Base-by-base conservation (phyloP, 106 monocot genomes). In the Alisma plantagoaquatica region DNA sequence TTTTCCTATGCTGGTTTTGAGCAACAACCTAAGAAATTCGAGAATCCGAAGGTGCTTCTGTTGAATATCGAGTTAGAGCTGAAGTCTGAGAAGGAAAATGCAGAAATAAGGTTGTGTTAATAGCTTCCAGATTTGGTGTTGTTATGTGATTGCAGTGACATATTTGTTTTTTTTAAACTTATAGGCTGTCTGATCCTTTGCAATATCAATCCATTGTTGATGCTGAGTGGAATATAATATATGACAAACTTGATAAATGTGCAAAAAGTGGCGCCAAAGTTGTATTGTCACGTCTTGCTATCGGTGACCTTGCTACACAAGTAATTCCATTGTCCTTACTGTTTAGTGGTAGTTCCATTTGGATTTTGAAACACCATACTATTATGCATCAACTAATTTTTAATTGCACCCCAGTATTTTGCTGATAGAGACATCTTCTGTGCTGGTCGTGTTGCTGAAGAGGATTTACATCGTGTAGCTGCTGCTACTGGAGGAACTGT, bases 1-100 rank as follows among this genome's bases (percentile, higher is more conserved):
- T 99, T 98, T 67, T 90, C 98, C 28, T 99, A 99, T 77, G 98
- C 98, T 67, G 98, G 98, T 43, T 99, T 99, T 70, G 98, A 99
- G 65, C 98, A 99, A 29, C 98, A 99, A 60, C 98, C 98, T 55
- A 99, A 99, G 76, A 91, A 82, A 49, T 99, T 90, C 59, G 35
- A 90, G 10, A 86, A 82, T 53, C 98, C 98, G 19, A 91, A 77
- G 54, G 82, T 99, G 49, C 85, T 99, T 67, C 57, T 99, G 61
- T 68, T 99, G 68, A 91, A 99, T 51, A 91, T 99, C 67, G 98
- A 99, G 46, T 67, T 99, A 23, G 98, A 99, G 70, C 51, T 99
- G 23, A 99, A 99, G 54, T 99, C 90, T 22, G 98, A 99, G 67
- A 99, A 99, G 66, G 98, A 99, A 90, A 99, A 99, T 75, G 98